These are phyloP conservation scores for Colletotrichum zoysiae DNA, from an alignment of 2,329 filamentous ascomycete species.

Conservation along the genomic window DNA sequence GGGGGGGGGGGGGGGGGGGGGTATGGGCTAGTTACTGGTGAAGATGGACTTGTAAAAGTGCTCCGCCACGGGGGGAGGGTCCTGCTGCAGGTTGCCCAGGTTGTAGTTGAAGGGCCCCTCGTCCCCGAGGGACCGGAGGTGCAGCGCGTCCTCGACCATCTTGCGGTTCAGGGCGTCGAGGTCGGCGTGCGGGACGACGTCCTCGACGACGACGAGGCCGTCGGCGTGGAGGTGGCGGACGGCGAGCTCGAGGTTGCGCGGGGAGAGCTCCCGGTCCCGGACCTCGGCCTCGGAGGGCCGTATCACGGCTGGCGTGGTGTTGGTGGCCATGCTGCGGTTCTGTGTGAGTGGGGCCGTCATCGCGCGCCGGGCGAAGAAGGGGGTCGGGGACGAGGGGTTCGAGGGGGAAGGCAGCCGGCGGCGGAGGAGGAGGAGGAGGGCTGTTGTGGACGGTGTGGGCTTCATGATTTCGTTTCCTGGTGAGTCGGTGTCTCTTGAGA, in stretches of 20 bases:
- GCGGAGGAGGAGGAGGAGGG: neutral
- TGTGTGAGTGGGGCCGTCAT: slow-evolving; percentile 30
- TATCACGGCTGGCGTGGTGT: slow-evolving; percentile 44
- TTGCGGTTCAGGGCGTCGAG: slow-evolving; percentile 68
- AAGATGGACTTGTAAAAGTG: slow-evolving; percentile 66
- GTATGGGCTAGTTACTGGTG: slow-evolving; percentile 56
- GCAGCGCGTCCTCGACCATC: slow-evolving; percentile 70
- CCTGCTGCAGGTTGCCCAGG: slow-evolving; percentile 72
- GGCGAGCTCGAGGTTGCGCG: slow-evolving; percentile 67
- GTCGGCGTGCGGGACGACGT: slow-evolving; percentile 62
- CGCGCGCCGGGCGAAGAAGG: neutral
- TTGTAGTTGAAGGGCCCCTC: slow-evolving; percentile 73
- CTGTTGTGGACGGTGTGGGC: neutral
- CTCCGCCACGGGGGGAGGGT: slow-evolving; percentile 64
- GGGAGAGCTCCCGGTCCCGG: slow-evolving; percentile 47
- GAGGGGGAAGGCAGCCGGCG: neutral
- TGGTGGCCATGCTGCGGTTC: slow-evolving; percentile 6
- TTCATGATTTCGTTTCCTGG: neutral
- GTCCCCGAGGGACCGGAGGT: slow-evolving; percentile 63
- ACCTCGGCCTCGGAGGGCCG: slow-evolving; percentile 50
- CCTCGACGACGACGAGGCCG: slow-evolving; percentile 68
- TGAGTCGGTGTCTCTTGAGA: neutral
- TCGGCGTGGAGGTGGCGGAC: slow-evolving; percentile 64
- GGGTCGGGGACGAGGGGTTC: neutral
- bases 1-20: too few species aligned